phyloP scores from a whole-genome alignment of 208 protist species.

The Trypanosomatidae sp. region DNA sequence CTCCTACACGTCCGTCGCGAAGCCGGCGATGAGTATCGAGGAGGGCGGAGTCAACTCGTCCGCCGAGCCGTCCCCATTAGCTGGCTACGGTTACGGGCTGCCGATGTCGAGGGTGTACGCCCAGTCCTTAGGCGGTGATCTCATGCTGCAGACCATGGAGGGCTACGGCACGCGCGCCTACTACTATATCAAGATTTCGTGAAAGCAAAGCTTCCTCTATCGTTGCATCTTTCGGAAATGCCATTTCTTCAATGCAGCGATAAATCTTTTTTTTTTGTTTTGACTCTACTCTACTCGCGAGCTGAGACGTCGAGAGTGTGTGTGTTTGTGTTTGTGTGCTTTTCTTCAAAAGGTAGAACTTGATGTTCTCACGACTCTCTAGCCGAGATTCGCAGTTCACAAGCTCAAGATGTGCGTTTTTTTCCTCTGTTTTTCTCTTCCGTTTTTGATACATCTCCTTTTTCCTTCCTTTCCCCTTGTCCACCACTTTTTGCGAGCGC shows the following conservation, averaged over 20 bases:
- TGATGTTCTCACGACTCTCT: too few relatives aligned
- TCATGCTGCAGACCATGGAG: constrained; percentile 93
- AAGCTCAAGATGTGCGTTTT: too few relatives aligned
- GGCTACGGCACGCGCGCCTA: constrained; percentile 93
- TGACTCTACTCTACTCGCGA: too few relatives aligned
- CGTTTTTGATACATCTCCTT: too few relatives aligned
- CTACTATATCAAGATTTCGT: constrained; percentile 79
- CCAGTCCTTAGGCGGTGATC: constrained; percentile 92
- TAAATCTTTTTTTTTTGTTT: not conserved
- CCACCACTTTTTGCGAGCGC: too few relatives aligned
- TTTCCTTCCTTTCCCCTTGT: too few relatives aligned
- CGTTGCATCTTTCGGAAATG: not conserved
- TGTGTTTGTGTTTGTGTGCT: too few relatives aligned
- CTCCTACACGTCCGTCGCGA: constrained; percentile 91
- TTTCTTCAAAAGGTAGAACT: too few relatives aligned
- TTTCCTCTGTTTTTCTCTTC: too few relatives aligned
- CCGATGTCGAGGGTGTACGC: constrained; percentile 94
- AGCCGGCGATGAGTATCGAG: constrained; percentile 39
- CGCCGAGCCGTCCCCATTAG: constrained; percentile 61
- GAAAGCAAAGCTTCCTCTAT: not conserved
- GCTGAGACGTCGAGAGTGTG: too few relatives aligned
- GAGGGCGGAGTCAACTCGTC: constrained; percentile 20
- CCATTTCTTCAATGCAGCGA: not conserved
- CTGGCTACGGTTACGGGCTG: constrained; percentile 95
- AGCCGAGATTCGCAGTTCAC: too few relatives aligned